Evolutionary conservation across 805 yeast genomes (phyloP).

Genomic region (Phaffomyces opuntiae): DNA sequence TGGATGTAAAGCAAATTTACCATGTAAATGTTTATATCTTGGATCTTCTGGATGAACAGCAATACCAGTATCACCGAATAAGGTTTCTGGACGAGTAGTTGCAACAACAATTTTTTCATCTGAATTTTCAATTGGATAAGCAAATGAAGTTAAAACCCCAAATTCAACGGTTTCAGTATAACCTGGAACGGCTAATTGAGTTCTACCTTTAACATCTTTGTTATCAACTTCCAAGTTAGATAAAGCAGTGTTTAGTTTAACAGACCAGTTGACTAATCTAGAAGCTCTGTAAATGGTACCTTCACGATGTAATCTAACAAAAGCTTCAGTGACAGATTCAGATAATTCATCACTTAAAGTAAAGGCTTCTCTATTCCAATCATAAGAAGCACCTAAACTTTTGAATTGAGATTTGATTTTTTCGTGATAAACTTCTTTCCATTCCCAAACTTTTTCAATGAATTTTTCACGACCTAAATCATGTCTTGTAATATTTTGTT

Average conservation of each 20-base stretch:
- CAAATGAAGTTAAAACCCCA: conserved; percentile 95
- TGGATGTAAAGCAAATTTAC: conserved; percentile 87
- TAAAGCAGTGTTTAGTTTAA: conserved; percentile 86
- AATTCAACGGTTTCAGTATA: conserved; percentile 88
- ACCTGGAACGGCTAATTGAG: conserved; percentile 78
- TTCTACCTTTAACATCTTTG: conserved; percentile 79
- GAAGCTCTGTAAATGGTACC: conserved; percentile 92
- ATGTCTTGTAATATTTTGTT: conserved; percentile 84
- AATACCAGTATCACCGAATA: conserved; percentile 96
- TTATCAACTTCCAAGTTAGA: conserved; percentile 96
- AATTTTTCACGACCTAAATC: conserved; percentile 92
- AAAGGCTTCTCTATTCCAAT: conserved; percentile 92
- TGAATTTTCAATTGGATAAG: conserved; percentile 79
- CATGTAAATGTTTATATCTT: conserved; percentile 91
- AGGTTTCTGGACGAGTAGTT: conserved; percentile 97
- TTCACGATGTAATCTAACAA: conserved; percentile 86
- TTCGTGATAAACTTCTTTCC: conserved; percentile 91
- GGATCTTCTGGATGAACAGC: conserved; percentile 96
- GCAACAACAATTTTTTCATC: conserved; percentile 89
- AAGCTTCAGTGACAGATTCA: conserved; percentile 83
- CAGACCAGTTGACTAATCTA: conserved; percentile 95
- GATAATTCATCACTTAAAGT: conserved; percentile 77
- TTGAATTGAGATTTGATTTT: conserved; percentile 80
- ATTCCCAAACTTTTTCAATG: conserved; percentile 87
- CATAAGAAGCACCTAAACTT: conserved; percentile 93